Evolutionary conservation across 108 stramenopile species (phyloP).

Genomic region (Mayamaea pseudoterrestris): DNA sequence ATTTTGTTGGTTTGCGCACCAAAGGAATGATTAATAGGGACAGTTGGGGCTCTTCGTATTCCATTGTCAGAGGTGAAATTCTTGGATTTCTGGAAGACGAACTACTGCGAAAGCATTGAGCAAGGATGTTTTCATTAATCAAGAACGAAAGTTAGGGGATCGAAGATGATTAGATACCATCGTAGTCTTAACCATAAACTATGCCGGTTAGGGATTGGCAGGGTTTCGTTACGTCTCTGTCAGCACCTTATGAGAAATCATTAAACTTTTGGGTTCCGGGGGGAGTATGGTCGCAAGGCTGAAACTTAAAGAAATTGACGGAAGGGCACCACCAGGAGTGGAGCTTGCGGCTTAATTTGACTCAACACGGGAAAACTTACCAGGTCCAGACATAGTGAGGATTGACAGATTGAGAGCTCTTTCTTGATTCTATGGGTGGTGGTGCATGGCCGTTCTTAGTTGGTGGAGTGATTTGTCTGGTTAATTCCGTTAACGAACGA

Average conservation of each 20-base stretch:
- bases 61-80: slow-evolving; percentile 98
- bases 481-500: slow-evolving; percentile 99
- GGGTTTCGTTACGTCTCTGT: slow-evolving; percentile 69
- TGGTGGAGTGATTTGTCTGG: slow-evolving; percentile 97
- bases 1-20: slow-evolving; percentile 98
- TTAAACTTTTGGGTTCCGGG: slow-evolving; percentile 72
- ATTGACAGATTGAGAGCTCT: slow-evolving; percentile 82
- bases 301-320: slow-evolving; percentile 59
- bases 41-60: slow-evolving; percentile 83
- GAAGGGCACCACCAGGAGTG: slow-evolving; percentile 74
- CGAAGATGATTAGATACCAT: slow-evolving; percentile 99
- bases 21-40: slow-evolving; percentile 96
- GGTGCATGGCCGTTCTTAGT: slow-evolving; percentile 73
- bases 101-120: slow-evolving; percentile 99
- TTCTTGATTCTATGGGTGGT: slow-evolving; percentile 81
- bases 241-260: slow-evolving; percentile 96
- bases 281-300: slow-evolving; percentile 61
- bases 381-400: slow-evolving; percentile 78
- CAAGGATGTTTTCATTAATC: slow-evolving; percentile 99
- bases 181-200: slow-evolving; percentile 99
- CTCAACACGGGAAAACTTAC: slow-evolving; percentile 74
- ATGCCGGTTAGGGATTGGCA: slow-evolving; percentile 96
- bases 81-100: slow-evolving; percentile 97
- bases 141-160: slow-evolving; percentile 99
- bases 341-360: slow-evolving; percentile 75